Evolutionary conservation across 2,329 filamentous ascomycete genomes (phyloP), one percentile per base, ranked within the genome.

Genomic region (Fusarium buharicum): DNA sequence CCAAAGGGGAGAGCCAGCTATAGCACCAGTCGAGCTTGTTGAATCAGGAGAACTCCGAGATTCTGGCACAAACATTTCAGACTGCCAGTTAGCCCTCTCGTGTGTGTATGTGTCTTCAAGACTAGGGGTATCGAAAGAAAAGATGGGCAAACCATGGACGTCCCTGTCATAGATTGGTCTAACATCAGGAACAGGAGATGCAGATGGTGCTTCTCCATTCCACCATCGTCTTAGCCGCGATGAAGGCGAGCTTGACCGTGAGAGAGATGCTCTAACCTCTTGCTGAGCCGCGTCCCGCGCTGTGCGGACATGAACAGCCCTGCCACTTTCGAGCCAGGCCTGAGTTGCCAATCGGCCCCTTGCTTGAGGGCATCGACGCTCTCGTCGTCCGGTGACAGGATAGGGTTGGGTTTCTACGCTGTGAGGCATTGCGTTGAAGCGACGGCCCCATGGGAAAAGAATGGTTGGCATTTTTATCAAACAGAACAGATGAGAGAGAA

Each of bases 251-350:
- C 6, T 36, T 41, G 37, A 7, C 9, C 5, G 34, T 16, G 40
- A 12, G 28, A 41, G 16, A 45, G 13, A 33, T 13, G 20, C 20
- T 17, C 37, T 30, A 16, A 55, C 30, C 20, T 54, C 33, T 8
- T 28, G 33, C 13, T 50, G 44, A 6, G 53, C 58, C 16, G 17
- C 36, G 7, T 54, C 45, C 16, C 49, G 40, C 11, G 45, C 53
- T 8, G 18, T 20, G 4, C 36, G 17, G 7, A 58, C 18, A 3
- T n/a, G 27, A 14, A 6, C 11, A 2, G 38, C 40, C 6, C 20
- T 30, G 2, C 58, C 48, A 11, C 14, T 10, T 3, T 27, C 12
- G 1, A 50, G 14, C n/a, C 38, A 54, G 8, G 6, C 11, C 4
- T 20, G 20, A 1, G 40, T 18, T 62, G 38, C 36, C 16, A 22